Evolutionary conservation across 2,329 filamentous ascomycete species (phyloP), one percentile per base, ranked within the genome.

Genomic region (Herpotrichia juniperi): DNA sequence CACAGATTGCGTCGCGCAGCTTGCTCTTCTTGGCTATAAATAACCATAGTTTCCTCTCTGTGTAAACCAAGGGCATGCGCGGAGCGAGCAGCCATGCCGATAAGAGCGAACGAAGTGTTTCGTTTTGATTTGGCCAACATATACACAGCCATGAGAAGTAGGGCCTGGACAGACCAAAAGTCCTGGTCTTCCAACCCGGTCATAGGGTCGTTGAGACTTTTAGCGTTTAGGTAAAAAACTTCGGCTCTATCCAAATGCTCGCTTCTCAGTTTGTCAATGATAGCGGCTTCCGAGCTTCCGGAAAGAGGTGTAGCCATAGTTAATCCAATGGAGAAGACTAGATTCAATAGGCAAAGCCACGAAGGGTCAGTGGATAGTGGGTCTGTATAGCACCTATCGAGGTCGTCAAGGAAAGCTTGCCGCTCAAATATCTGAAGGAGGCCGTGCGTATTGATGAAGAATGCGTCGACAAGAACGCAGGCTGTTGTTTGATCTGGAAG

Each of bases 81-180:
- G 46, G 83, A 85, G 11, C 84, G 80, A 40, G 87, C 82, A 19
- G 87, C 87, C 69, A 69, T 72, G 81, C 86, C 85, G 42, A 83
- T 78, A 52, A 87, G 84, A 14, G 80, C 78, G 69, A 86, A 87
- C 0, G 87, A 83, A 4, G 83, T 81, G 58, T 88, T 88, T 14
- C 84, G 77, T 66, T 83, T 86, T 1, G 84, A 85, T 12, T 84
- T 78, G 2, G 81, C 78, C 14, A 89, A 71, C 80, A 83, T 84
- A 61, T 87, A 89, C 2, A 87, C 69, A 0, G 85, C 79, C 81
- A 88, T 87, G 30, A 89, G 71, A 0, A 83, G 72, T 37, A 88
- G 72, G 2, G 84, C 84, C 62, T 88, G 85, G 42, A 89, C 79
- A 11, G 83, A 84, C 82, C 85, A 87, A 51, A 88, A 82, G 49